Base-by-base conservation (phyloP, 495 filamentous ascomycete species). In the Annulohypoxylon nitens region DNA sequence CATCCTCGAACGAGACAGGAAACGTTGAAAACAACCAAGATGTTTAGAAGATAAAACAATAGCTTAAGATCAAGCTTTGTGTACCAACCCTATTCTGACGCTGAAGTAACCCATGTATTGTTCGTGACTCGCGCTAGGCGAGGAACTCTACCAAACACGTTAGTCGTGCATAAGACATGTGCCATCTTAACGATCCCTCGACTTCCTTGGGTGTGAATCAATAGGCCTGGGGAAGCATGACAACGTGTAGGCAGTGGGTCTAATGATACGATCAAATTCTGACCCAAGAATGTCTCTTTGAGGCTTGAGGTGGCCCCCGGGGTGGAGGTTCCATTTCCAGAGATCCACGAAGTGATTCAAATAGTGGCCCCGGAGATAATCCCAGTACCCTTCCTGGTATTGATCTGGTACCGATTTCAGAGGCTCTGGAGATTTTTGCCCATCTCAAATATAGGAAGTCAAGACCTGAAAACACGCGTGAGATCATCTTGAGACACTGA, bases 31-130 rank as follows among this genome's bases (percentile, higher is more conserved):
- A 20, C 3, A 23, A 36, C 9, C 5, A 59, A 62, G 33, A 63
- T 53, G n/a, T 58, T 41, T 41, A 57, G 25, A 78, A 73, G n/a
- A 39, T 43, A 34, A 60, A 64, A 43, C 74, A 73, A 70, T 67
- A 74, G 33, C 20, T 72, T 18, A 74, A 76, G 48, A 76, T 73
- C 1, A 33, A 58, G 9, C 14, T 23, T 54, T 0, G 25, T 1
- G n/a, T 20, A 7, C 71, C 75, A 5, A 23, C 12, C 37, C 61
- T 7, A 60, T 61, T 11, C 57, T 45, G 41, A 18, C 20, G 5
- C 20, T 18, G 12, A 43, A 57, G 10, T n/a, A 10, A 14, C 0
- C 61, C 2, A 58, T 58, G 26, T 69, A 69, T 36, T 62, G 71
- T 34, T 9, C 48, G 10, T 18, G 51, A 36, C n/a, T 68, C 7